Evolutionary conservation across 495 filamentous ascomycete species (phyloP), one percentile per base, ranked within the genome.

Genomic region (Parachaetomium inaequale): DNA sequence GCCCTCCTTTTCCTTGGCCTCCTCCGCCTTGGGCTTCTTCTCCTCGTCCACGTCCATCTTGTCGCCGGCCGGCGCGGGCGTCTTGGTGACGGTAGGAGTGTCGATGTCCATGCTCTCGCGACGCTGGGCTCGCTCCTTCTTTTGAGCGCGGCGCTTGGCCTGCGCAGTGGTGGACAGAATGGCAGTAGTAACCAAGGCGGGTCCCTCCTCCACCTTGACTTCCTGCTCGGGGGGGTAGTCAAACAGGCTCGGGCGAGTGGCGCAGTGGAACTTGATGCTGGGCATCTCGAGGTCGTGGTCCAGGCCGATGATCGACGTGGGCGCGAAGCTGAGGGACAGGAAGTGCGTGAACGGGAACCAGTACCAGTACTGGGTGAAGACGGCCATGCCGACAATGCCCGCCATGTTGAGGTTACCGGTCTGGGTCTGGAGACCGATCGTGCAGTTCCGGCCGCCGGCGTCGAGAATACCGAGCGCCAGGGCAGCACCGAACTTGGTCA

Each of bases 311-410:
- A 99, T 90, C 1, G 93, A 89, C 10, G 95, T 98, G 0, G 95
- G 95, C 8, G 89, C 88, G 72, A 98, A 97, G 70, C 89, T 91
- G 63, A 98, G 81, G 0, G 92, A 93, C 23, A 99, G 76, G 85
- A 99, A 99, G 75, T 98, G 95, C 26, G 94, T 96, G 66, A 97
- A 86, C 51, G 95, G 95, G 85, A 99, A 99, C 95, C 95, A 99
- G 78, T 99, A 99, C 95, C 95, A 99, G 78, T 99, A 99, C 74
- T 99, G 95, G 7, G 91, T 94, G 78, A 99, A 99, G 29, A 99
- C 89, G 43, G 92, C 92, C 85, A 96, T 96, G 63, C 95, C 95
- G 23, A 99, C 93, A 61, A 98, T 94, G 60, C 90, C 95, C 19
- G 91, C 84, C 91, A 98, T 94, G 79, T 98, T 97, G 63, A 99